Conservation (phyloP, 2,329 filamentous ascomycete genomes). For the Aspergillus sp. region DNA sequence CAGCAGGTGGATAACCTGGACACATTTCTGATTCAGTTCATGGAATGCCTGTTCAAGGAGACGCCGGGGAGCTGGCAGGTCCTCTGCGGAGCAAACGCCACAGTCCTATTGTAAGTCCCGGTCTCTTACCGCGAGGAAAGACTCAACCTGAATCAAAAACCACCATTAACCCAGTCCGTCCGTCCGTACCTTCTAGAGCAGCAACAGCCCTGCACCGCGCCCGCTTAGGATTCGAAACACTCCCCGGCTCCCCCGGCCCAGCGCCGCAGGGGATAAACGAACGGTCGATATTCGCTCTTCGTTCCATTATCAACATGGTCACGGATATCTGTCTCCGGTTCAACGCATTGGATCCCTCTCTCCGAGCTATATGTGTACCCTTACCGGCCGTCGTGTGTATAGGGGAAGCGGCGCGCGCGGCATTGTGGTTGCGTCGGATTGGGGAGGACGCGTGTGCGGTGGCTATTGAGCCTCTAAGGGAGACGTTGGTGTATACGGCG, state of each 20-base stretch:
- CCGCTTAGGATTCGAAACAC: no score
- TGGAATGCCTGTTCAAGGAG: conserved; percentile 1
- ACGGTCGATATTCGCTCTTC: conserved; percentile 1
- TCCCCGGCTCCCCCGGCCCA: no score
- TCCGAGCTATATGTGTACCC: conserved; percentile 7
- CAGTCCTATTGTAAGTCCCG: background rate
- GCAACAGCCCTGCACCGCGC: no score
- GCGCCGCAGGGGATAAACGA: background rate
- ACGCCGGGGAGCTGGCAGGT: conserved; percentile 4
- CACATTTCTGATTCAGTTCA: background rate
- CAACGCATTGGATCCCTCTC: background rate
- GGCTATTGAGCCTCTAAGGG: background rate
- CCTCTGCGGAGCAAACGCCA: conserved; percentile 9
- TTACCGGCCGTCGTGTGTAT: conserved; percentile 7
- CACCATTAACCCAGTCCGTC: no score
- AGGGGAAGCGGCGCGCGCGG: conserved; percentile 3
- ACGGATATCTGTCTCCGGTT: conserved; percentile 14
- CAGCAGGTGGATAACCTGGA: background rate
- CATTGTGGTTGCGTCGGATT: background rate
- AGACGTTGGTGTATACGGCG: background rate
- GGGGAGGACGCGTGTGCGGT: no score
- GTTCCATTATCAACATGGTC: conserved; percentile 13
- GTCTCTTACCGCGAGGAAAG: no score
- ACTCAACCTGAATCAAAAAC: no score
- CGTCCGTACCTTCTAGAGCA: no score